Evolutionary conservation across 768 basidiomycete genomes (phyloP).

Genomic region (Hygrophoropsis aurantiaca): DNA sequence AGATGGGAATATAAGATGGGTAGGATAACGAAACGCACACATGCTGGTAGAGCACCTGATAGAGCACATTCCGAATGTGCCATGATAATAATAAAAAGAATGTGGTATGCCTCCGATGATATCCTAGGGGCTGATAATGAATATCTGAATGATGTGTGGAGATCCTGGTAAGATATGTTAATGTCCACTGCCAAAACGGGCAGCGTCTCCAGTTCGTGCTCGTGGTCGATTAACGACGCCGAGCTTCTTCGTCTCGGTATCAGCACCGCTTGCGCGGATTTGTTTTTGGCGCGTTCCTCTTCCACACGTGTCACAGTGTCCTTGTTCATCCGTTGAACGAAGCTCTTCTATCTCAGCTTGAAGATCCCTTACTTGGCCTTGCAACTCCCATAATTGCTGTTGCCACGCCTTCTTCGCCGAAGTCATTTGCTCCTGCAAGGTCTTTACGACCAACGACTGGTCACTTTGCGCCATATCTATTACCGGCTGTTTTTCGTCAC

Average conservation of each 20-base stretch:
- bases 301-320: conserved; percentile 63
- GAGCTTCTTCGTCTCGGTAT: conserved; percentile 21
- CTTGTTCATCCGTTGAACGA: conserved; percentile 39
- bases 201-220: conserved; percentile 61
- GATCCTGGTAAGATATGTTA: conserved; percentile 8
- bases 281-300: conserved; percentile 35
- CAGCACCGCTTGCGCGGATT: conserved; percentile 11
- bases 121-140: too few species aligned
- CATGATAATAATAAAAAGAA: conserved; percentile 14
- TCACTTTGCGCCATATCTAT: conserved; percentile 34
- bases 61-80: conserved; percentile 9
- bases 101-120: background rate
- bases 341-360: conserved; percentile 66
- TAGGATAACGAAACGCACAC: conserved; percentile 8
- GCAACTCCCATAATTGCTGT: conserved; percentile 72
- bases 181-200: conserved; percentile 56
- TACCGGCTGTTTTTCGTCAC: conserved; percentile 29
- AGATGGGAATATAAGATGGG: conserved; percentile 13
- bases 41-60: conserved; percentile 2
- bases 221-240: conserved; percentile 64
- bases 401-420: conserved; percentile 66
- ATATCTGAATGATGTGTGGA: conserved; percentile 5
- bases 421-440: conserved; percentile 61
- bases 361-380: conserved; percentile 69
- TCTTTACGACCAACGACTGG: conserved; percentile 45